phyloP scores from a whole-genome alignment of 78 protist species.

The Dictyostelium brefeldianum region DNA sequence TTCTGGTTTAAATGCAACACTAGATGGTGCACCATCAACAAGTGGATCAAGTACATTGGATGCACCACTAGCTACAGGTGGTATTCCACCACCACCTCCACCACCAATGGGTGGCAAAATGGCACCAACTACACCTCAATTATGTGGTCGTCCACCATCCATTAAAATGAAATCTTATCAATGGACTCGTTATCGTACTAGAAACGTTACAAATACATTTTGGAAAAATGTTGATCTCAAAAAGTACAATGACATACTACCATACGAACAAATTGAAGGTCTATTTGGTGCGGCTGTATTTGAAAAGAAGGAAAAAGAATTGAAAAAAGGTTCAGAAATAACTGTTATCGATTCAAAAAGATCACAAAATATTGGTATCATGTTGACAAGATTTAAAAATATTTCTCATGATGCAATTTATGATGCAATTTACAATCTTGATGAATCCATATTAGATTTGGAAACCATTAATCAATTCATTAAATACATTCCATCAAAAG shows the following conservation, averaged over 20 bases:
- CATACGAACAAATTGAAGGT: slow-evolving; percentile 64
- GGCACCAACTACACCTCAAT: slow-evolving; percentile 72
- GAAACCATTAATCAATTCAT: slow-evolving; percentile 72
- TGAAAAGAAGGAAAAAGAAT: slow-evolving; percentile 78
- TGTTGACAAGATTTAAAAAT: slow-evolving; percentile 38
- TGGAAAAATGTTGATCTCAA: slow-evolving; percentile 59
- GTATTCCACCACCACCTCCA: slow-evolving; percentile 69
- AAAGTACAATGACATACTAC: slow-evolving; percentile 25
- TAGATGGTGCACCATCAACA: neutral
- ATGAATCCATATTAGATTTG: slow-evolving; percentile 47
- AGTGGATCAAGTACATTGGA: neutral
- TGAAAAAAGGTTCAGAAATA: slow-evolving; percentile 55
- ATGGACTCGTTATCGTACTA: slow-evolving; percentile 66
- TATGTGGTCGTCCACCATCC: slow-evolving; percentile 46
- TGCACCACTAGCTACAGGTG: neutral
- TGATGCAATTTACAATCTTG: slow-evolving; percentile 63
- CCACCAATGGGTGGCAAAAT: slow-evolving; percentile 65
- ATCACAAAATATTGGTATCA: slow-evolving; percentile 84
- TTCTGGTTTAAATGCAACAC: slow-evolving; percentile 5
- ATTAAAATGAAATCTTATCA: slow-evolving; percentile 54
- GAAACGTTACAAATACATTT: slow-evolving; percentile 53
- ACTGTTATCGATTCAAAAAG: slow-evolving; percentile 81
- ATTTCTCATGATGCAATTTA: neutral
- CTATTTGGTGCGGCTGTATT: slow-evolving; percentile 69
- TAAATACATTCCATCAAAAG: slow-evolving; percentile 68